Conservation (phyloP, 306 rosid genomes). For the Parietaria judaica region DNA sequence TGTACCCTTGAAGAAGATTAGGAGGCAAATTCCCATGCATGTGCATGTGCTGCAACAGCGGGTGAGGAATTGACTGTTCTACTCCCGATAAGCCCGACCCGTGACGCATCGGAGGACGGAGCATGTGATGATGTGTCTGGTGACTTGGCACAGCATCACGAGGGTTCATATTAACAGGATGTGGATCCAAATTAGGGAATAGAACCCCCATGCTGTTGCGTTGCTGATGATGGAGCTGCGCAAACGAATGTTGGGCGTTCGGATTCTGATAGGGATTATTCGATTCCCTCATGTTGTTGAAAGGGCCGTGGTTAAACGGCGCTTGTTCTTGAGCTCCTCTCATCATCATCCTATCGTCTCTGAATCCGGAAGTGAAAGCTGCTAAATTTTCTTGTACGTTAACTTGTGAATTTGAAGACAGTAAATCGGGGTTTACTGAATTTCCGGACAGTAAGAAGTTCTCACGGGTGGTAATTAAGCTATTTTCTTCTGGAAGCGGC, state of each 20-base stretch:
- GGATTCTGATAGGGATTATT: slow-evolving; percentile 56
- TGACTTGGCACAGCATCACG: slow-evolving; percentile 51
- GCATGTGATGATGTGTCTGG: slow-evolving; percentile 60
- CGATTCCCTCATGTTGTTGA: slow-evolving; percentile 52
- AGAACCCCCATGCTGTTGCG: slow-evolving; percentile 44
- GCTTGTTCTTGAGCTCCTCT: slow-evolving; percentile 54
- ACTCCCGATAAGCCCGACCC: slow-evolving; percentile 44
- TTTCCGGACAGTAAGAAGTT: slow-evolving; percentile 42
- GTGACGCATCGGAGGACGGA: slow-evolving; percentile 71
- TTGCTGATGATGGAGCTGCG: slow-evolving; percentile 53
- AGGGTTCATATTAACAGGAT: slow-evolving; percentile 43
- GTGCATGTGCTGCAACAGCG: slow-evolving; percentile 72
- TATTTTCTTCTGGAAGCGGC: slow-evolving; percentile 71
- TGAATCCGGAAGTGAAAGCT: slow-evolving; percentile 41
- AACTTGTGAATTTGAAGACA: slow-evolving; percentile 37
- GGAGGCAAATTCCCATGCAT: slow-evolving; percentile 58
- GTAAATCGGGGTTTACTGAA: slow-evolving; percentile 44
- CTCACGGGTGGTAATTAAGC: slow-evolving; percentile 47
- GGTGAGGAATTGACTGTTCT: slow-evolving; percentile 57
- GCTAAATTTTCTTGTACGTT: slow-evolving; percentile 62
- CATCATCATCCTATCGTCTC: slow-evolving; percentile 43
- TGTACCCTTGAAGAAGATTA: slow-evolving; percentile 56
- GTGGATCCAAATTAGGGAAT: slow-evolving; percentile 65
- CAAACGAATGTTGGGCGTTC: slow-evolving; percentile 44
- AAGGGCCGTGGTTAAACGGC: slow-evolving; percentile 44